Base-by-base conservation (phyloP, 2,329 filamentous ascomycete genomes). In the Fusarium azukiicola region DNA sequence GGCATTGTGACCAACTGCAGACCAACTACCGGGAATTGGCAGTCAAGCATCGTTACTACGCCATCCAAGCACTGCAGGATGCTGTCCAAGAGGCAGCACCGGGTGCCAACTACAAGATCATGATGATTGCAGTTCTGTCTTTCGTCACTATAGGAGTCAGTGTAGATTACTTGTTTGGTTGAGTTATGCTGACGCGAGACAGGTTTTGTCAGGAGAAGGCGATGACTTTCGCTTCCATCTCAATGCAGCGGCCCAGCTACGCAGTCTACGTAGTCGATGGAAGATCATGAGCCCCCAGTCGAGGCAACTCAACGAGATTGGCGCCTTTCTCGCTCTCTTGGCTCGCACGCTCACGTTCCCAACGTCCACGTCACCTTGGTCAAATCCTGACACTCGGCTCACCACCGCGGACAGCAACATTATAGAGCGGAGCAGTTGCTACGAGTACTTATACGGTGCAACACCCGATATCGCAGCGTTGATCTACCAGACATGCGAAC, bases 241-340 rank as follows among this genome's bases (percentile, higher is more conserved):
- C 14, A 67, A 69, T 40, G 75, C 73, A 2, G 74, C 74, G 16
- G 38, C 67, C 1, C 70, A 74, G n/a, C 58, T 77, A 6, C 73
- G 73, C 3, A 71, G 54, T 19, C 61, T 71, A 9, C 73, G 73
- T 16, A 73, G 68, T 27, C 63, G 56, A 67, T 77, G 73, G 75
- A 71, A 49, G 52, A 52, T 73, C 7, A 40, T 77, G 32, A 74
- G 75, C 17, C 63, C 67, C 4, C 56, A 64, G 7, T 71, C 75
- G 23, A 66, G 46, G n/a, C 64, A 73, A 21, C 63, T 77, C 3
- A 75, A 77, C 38, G 73, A 75, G 10, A 69, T 77, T 38, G 72
- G 73, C n/a, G 75, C 69, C 2, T 77, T 77, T 68, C 47, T 77
- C 23, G 70, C 70, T 5, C 54, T 77, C 11, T 47, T 77, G 54